Base-by-base conservation (phyloP, 306 rosid species). In the Ormosia emarginata region DNA sequence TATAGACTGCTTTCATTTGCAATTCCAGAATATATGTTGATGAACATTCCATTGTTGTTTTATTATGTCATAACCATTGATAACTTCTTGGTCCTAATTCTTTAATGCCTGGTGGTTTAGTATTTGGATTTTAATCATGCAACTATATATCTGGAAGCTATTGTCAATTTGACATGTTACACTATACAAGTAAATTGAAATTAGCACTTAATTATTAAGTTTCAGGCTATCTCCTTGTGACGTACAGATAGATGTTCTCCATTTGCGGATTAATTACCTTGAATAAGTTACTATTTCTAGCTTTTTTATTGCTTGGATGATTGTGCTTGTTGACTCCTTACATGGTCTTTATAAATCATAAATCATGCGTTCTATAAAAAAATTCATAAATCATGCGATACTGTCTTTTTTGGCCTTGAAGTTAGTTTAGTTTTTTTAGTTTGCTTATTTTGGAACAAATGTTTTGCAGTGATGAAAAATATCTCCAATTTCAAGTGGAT, bases 401-500 rank as follows among this genome's bases (percentile, higher is more conserved):
- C 62, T 34, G 13, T 66, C 18, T 78, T 67, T 66, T 47, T 78
- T 50, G 62, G 56, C 49, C 15, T 37, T 36, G 67, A 63, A 18
- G 36, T 68, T 30, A 69, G 34, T 79, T 64, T 65, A 17, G 83
- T 43, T n/a, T 8, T 17, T 66, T 46, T 52, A 43, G 70, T 30
- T 72, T 79, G 56, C 75, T 85, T 84, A 77, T 77, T 83, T 73
- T 59, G 9, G 15, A 53, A 53, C 71, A 67, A 9, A 50, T 77
- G 65, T 76, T 81, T 84, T 90, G 82, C 94, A 96, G 99, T 80
- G 99, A 96, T 68, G 98, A 93, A 71, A 96, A 81, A 83, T 96
- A 96, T 83, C 89, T 79, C 78, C 98, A 93, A 67, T 96, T 87
- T 90, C 99, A 96, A 90, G 85, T 96, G 62, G 97, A 96, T 86